phyloP scores from a whole-genome alignment of 148 eudicot genomes.

The Vaccinium vitisidaea region DNA sequence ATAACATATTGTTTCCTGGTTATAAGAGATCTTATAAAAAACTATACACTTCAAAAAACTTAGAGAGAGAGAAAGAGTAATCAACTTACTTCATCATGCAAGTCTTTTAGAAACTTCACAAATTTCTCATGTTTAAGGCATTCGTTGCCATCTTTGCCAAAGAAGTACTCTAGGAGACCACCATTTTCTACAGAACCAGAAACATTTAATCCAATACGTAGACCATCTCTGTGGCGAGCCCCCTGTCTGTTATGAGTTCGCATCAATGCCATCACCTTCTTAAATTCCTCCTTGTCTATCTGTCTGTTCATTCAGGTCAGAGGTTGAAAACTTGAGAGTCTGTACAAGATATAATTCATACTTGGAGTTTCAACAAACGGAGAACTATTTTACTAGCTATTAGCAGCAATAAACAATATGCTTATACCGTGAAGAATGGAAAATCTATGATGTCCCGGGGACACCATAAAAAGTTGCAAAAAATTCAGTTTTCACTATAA shows the following conservation, averaged over 20 bases:
- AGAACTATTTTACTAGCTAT: neutral
- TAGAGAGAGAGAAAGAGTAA: neutral
- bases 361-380: neutral
- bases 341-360: neutral
- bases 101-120: constrained; percentile 71
- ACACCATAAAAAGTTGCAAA: neutral
- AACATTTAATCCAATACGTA: constrained; percentile 55
- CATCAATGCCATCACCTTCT: constrained; percentile 89
- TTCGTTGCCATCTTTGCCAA: constrained; percentile 78
- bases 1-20: neutral
- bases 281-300: constrained; percentile 80
- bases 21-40: neutral
- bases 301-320: constrained; percentile 32
- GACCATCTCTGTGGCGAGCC: constrained; percentile 63
- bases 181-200: constrained; percentile 66
- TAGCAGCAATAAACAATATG: neutral
- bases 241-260: constrained; percentile 72
- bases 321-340: neutral
- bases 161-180: constrained; percentile 74
- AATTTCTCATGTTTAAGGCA: constrained; percentile 62
- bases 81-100: constrained; percentile 68
- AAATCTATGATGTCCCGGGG: neutral
- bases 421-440: neutral
- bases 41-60: neutral
- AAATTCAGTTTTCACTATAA: neutral